Conservation (phyloP, 1,284 basidiomycete species). For the Naganishia sp. region DNA sequence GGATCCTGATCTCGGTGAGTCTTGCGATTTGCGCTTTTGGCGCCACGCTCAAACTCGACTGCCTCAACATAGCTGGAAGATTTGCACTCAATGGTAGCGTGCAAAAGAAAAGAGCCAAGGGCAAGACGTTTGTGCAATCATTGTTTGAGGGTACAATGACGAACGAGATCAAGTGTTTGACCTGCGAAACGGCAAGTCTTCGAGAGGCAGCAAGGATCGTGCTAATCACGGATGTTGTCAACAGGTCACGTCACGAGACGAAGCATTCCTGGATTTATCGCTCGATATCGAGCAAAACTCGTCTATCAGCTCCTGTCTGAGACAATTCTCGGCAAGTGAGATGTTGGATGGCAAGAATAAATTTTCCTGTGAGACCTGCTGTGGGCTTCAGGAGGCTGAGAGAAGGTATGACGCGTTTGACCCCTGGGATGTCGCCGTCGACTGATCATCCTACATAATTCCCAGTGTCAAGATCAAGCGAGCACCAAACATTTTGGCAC, state of each 20-base stretch:
- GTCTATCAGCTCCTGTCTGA: constrained; percentile 88
- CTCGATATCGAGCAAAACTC: constrained; percentile 98
- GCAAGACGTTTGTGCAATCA: constrained; percentile 80
- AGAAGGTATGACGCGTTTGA: constrained; percentile 67
- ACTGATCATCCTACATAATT: neutral
- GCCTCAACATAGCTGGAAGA: constrained; percentile 3
- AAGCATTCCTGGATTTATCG: constrained; percentile 92
- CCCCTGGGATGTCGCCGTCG: neutral
- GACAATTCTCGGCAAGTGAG: constrained; percentile 94
- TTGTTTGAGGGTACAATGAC: constrained; percentile 92
- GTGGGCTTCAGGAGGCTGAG: constrained; percentile 95
- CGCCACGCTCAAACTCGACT: neutral
- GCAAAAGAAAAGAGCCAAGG: constrained; percentile 45
- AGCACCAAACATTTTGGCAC: constrained; percentile 86
- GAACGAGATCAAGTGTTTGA: constrained; percentile 94
- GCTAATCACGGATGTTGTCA: neutral
- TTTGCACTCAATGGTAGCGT: constrained; percentile 13
- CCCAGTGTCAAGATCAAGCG: constrained; percentile 95
- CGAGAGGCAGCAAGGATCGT: neutral
- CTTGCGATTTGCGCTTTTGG: neutral
- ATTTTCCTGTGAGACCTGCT: constrained; percentile 97
- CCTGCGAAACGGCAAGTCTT: constrained; percentile 81
- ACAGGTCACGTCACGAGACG: constrained; percentile 91
- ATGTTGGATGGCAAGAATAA: constrained; percentile 98
- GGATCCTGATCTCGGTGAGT: constrained; percentile 22